phyloP scores from a whole-genome alignment of 495 filamentous ascomycete species.

The Trichoderma gamsii region DNA sequence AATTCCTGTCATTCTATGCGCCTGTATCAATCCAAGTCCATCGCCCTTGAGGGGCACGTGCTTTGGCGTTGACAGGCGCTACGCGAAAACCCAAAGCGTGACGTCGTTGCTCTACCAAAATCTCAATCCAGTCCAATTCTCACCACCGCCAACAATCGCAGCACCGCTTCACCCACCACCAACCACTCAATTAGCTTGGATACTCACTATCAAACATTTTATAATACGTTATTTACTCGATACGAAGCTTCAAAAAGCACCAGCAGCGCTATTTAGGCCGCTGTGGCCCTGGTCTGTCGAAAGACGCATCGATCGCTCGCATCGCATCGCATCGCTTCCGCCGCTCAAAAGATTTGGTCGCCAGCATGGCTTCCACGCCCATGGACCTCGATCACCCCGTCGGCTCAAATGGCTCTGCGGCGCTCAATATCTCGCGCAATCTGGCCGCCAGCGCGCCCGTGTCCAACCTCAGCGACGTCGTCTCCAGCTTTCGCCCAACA shows the following conservation, averaged over 20 bases:
- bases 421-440: constrained; percentile 36
- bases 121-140: background rate
- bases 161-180: background rate
- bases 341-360: background rate
- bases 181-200: background rate
- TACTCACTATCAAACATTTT: background rate
- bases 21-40: background rate
- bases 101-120: constrained; percentile 21
- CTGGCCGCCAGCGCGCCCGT: constrained; percentile 32
- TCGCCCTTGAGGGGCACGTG: background rate
- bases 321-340: background rate
- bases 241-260: background rate
- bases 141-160: background rate
- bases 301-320: background rate
- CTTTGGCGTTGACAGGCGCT: background rate
- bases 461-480: constrained; percentile 40
- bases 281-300: background rate
- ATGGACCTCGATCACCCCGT: constrained; percentile 47
- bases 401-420: constrained; percentile 30
- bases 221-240: background rate
- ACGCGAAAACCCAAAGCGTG: background rate
- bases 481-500: constrained; percentile 43
- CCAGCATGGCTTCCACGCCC: constrained; percentile 44
- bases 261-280: background rate
- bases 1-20: no score